These are phyloP conservation scores for Phyllosticta citriasiana DNA, from an alignment of 2,329 filamentous ascomycete species.

Conservation along the genomic window DNA sequence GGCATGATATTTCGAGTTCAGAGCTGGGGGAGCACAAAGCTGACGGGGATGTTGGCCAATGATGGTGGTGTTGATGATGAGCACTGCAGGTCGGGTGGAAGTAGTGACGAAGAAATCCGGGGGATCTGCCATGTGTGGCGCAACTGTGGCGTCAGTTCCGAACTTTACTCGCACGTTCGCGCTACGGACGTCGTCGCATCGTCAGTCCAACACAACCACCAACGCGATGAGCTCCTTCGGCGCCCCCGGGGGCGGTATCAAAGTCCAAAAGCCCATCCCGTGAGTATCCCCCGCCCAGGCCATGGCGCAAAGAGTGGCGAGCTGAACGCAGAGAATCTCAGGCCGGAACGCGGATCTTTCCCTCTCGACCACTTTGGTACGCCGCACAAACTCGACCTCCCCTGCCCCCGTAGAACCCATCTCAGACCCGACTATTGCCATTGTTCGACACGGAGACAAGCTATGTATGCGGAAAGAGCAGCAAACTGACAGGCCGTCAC, in stretches of 20 bases:
- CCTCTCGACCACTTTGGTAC: slow-evolving; percentile 87
- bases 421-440: background rate
- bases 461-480: background rate
- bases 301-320: background rate
- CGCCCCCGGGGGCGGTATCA: slow-evolving; percentile 55
- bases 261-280: slow-evolving; percentile 60
- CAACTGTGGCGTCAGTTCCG: background rate
- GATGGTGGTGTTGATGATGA: background rate
- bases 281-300: slow-evolving; percentile 34
- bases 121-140: background rate
- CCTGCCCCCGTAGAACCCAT: background rate
- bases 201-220: background rate
- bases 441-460: background rate
- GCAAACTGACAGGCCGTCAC: slow-evolving; percentile 8
- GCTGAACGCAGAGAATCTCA: slow-evolving; percentile 26
- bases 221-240: slow-evolving; percentile 54
- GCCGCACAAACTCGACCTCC: slow-evolving; percentile 9
- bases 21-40: background rate
- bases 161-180: background rate
- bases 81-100: background rate
- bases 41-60: background rate
- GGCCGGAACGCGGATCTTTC: slow-evolving; percentile 86
- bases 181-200: background rate
- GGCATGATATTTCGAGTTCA: background rate
- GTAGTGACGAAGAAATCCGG: background rate